Base-by-base conservation (phyloP, 2,329 filamentous ascomycete species). In the Fusarium verrucosum region DNA sequence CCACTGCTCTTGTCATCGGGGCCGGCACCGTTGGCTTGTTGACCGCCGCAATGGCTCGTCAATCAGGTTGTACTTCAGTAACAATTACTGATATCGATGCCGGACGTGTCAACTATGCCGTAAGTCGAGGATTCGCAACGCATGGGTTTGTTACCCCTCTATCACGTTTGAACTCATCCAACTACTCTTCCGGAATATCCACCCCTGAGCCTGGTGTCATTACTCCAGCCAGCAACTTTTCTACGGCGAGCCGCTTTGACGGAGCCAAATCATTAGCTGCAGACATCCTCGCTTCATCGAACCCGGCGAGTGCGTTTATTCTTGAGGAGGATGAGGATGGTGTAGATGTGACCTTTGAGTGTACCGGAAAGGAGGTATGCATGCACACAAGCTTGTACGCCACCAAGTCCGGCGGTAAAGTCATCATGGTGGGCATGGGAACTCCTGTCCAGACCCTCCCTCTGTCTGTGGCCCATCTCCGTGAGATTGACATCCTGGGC, bases 401-500 rank as follows among this genome's bases (percentile, higher is more conserved):
- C 4, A 88, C 89, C 10, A 83, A 83, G 56, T 83, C 90, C 0
- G 91, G 90, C 23, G 90, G 90, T 17, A 89, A 88, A 69, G 82
- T 92, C 44, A 83, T 93, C 74, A 87, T 93, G 74, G 89, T 94
- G 22, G 91, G 90, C 50, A 93, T 93, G 90, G 91, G 91, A 33
- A 90, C 86, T 7, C 90, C 90, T 0, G 85, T 92, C 49, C 89
- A 92, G 74, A 92, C 89, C 0, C 81, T 93, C 3, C 90, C 90
- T 2, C 80, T 94, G 41, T 90, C 87, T 9, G 88, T 89, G 7
- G 90, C 90, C 4, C 89, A 90, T 35, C 80, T 92, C 25, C 85
- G 89, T 33, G 91, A 94, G 77, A 87, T 93, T 38, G 90, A 93
- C 72, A 89, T 93, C 28, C 78, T 92, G n/a, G 90, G 90, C 30